Evolutionary conservation across 345 rosid genomes (phyloP), one percentile per base, ranked within the genome.

Genomic region (Salix koriyanagi): DNA sequence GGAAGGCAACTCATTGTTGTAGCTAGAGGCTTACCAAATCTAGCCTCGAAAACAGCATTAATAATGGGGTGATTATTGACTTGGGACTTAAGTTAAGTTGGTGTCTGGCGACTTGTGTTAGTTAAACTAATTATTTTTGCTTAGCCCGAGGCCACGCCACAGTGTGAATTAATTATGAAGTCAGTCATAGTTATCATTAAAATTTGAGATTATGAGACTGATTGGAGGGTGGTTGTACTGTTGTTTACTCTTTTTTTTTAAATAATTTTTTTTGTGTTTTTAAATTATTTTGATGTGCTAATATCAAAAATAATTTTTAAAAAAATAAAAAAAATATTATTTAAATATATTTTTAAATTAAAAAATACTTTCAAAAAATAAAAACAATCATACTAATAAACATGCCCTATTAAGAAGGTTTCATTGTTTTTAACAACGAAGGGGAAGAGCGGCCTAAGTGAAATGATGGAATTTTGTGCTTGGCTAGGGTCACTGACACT

Each of bases 1-100:
- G 37, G 37, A 36, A 5, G 37, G 37, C 37, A 36, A 0, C 37
- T 36, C 7, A 5, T 0, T 5, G 37, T 0, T 34, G 76, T 12
- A 28, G 70, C 18, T 5, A 9, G 42, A 32, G 62, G 21, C 65
- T 11, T 48, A 66, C 48, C 61, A 30, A 46, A 65, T 67, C 65
- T 14, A 4, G 7, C 81, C 56, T 67, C 73, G 28, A n/a, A 46
- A 73, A 13, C 34, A 36, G 65, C 50, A 46, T 42, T 37, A 10
- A 28, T 32, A 23, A 70, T 58, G 65, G 50, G 15, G 79, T 23
- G 10, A 62, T 77, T 50, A 48, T 72, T 66, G 76, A 54, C 72
- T 26, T 72, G 28, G 32, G 23, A 42, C 30, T 72, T 37, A 66
- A 56, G 81, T 52, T 28, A 41, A 69, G 26, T 7, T 13, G 41